A percentile compares a stretch with the other conserved stretches of the same genome.
Conservation (phyloP, 2,329 filamentous ascomycete genomes). For the Ceratocystis destructans region DNA sequence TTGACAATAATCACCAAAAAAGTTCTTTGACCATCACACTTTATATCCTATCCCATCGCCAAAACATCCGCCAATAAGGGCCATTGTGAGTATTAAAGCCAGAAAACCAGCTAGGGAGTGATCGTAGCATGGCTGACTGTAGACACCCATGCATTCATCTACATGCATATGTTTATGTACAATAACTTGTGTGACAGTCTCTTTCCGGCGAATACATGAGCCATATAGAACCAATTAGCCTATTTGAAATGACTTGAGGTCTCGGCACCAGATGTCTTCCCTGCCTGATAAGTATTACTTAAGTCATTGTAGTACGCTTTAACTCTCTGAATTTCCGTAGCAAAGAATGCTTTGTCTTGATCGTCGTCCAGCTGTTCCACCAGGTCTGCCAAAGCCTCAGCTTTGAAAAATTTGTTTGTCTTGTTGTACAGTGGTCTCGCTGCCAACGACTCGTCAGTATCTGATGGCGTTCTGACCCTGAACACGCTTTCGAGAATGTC, state of each 20-base stretch:
- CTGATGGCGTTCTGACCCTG: slow-evolving; percentile 30
- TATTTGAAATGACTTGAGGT: slow-evolving; percentile 39
- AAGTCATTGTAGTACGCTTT: slow-evolving; percentile 36
- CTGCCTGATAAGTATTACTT: slow-evolving; percentile 36
- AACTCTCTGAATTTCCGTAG: slow-evolving; percentile 32
- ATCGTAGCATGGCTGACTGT: not conserved
- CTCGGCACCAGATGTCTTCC: slow-evolving; percentile 31
- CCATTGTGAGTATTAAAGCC: not conserved
- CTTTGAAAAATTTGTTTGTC: slow-evolving; percentile 42
- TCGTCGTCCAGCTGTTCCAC: slow-evolving; percentile 28
- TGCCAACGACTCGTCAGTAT: slow-evolving; percentile 29
- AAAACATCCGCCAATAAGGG: not conserved
- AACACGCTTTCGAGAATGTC: slow-evolving; percentile 44
- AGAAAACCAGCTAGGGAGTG: not conserved
- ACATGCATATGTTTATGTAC: not conserved
- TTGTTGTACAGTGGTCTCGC: slow-evolving; percentile 38
- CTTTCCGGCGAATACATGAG: not conserved
- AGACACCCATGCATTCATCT: not conserved
- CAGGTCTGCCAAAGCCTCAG: slow-evolving; percentile 31
- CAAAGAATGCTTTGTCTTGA: slow-evolving; percentile 26
- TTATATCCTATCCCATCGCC: too few species aligned
- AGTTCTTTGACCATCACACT: not conserved
- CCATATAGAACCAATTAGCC: not conserved
- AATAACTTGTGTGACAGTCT: not conserved
- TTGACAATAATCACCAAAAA: not conserved